Conservation (phyloP, 1,139 yeast genomes). For the Yamadazyma sp. region DNA sequence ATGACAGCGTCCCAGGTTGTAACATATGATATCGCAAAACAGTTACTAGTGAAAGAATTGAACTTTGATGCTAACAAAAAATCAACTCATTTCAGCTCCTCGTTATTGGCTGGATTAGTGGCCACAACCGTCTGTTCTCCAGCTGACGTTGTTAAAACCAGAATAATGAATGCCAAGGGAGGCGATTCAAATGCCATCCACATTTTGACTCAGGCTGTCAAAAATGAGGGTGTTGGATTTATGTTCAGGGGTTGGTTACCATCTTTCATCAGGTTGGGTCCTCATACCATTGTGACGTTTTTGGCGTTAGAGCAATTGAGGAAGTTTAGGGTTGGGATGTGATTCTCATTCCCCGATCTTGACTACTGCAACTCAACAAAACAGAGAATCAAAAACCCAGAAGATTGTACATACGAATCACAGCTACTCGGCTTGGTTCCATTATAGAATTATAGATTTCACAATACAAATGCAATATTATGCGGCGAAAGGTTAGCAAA, state of each 20-base stretch:
- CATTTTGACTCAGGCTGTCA: slow-evolving; percentile 57
- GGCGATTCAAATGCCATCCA: slow-evolving; percentile 47
- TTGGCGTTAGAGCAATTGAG: slow-evolving; percentile 77
- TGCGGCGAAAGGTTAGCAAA: not conserved
- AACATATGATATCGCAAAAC: slow-evolving; percentile 78
- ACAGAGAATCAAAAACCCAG: too few species aligned
- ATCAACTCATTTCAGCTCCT: slow-evolving; percentile 74
- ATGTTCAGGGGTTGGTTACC: slow-evolving; percentile 93
- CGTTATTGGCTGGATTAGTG: slow-evolving; percentile 76
- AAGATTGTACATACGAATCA: too few species aligned
- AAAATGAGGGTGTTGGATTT: slow-evolving; percentile 70
- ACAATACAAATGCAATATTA: not conserved
- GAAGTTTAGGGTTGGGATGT: slow-evolving; percentile 55
- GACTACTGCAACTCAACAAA: too few species aligned
- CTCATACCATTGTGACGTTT: slow-evolving; percentile 85
- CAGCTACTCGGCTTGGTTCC: not conserved
- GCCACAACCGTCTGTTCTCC: slow-evolving; percentile 93
- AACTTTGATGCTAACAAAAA: slow-evolving; percentile 60
- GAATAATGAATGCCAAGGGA: slow-evolving; percentile 75
- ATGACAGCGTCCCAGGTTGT: slow-evolving; percentile 95
- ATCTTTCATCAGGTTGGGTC: slow-evolving; percentile 81
- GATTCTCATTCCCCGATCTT: too few species aligned
- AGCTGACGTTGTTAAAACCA: slow-evolving; percentile 86
- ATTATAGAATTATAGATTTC: slow-evolving; percentile 3
- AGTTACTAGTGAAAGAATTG: slow-evolving; percentile 50